Evolutionary conservation across 2,329 filamentous ascomycete genomes (phyloP), one percentile per base, ranked within the genome.

Genomic region (Aspergillus ruber): DNA sequence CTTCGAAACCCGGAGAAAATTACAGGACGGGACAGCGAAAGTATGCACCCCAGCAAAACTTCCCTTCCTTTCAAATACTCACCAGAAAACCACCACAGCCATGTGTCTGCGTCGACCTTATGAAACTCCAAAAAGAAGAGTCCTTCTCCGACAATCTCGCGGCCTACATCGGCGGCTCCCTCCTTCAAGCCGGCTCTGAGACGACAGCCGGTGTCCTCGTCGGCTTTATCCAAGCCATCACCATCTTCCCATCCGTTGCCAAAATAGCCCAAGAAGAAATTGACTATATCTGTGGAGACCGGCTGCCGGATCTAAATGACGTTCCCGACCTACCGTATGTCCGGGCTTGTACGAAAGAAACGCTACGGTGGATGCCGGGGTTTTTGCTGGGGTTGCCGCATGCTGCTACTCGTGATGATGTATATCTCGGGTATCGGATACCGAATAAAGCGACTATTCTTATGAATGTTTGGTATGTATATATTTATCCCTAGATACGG

Each of bases 361-460:
- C 52, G 1, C 50, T 63, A 2, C 57, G 65, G 10, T 67, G 63
- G 65, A 52, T 57, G 32, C 59, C 63, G 4, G 54, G 64, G 4
- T 55, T 49, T 0, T 61, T 63, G 1, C 54, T 61, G 47, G 56
- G 55, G 0, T n/a, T 63, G 1, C 48, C 61, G 1, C 64, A 68
- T 42, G 42, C 50, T 4, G 52, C 55, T 4, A 60, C 47, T 36
- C 29, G 57, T 35, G 56, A 60, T 47, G 60, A 56, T 41, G 52
- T 44, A 8, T 64, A 46, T 44, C 56, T 56, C 10, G 58, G 59
- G 18, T 59, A 58, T 25, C 45, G 50, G 7, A 61, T 67, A 42
- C 56, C 72, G 3, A 70, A 71, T 33, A 68, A 66, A 2, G 53
- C 67, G 1, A 44, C 65, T 0, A 48, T 73, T 2, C 48, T 70